Percentiles rank a stretch among this genome's conserved stretches.
Conservation (phyloP, 2,329 filamentous ascomycete genomes). For the Cytospora schulzeri region DNA sequence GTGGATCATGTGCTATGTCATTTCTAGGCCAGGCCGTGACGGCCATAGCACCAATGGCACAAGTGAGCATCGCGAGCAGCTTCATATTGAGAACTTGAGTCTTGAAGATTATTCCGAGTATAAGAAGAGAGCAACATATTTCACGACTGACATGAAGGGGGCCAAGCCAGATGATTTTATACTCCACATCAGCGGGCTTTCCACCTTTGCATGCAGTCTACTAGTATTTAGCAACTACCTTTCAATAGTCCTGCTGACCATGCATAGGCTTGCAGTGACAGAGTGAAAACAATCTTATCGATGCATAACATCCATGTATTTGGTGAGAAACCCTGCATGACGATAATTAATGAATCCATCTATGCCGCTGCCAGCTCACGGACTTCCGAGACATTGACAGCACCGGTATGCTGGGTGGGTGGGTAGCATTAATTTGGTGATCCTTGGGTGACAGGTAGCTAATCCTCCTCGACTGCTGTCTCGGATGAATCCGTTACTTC, state of each 20-base stretch:
- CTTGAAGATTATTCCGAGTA: neutral
- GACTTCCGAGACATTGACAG: constrained; percentile 9
- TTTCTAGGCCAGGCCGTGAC: neutral
- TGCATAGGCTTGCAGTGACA: constrained; percentile 1
- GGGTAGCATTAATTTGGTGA: neutral
- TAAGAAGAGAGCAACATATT: neutral
- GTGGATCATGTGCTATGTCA: neutral
- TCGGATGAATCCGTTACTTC: constrained; percentile 14
- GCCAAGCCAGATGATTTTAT: constrained; percentile 1
- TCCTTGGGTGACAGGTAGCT: neutral
- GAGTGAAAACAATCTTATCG: neutral
- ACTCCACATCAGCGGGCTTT: neutral
- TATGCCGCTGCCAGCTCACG: neutral
- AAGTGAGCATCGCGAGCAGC: neutral
- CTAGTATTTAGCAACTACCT: neutral
- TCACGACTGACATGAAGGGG: neutral
- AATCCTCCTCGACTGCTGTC: constrained; percentile 9
- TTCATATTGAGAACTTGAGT: neutral
- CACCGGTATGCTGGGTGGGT: constrained; percentile 2
- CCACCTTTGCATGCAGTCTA: neutral
- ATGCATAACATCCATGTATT: neutral
- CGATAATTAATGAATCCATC: neutral
- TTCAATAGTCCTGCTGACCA: constrained; percentile 7
- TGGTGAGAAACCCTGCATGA: constrained; percentile 1
- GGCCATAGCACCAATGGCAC: neutral